A percentile compares a stretch with the other conserved stretches of the same genome.
Conservation (phyloP, 2,329 filamentous ascomycete genomes). For the Fusarium pininemorale region DNA sequence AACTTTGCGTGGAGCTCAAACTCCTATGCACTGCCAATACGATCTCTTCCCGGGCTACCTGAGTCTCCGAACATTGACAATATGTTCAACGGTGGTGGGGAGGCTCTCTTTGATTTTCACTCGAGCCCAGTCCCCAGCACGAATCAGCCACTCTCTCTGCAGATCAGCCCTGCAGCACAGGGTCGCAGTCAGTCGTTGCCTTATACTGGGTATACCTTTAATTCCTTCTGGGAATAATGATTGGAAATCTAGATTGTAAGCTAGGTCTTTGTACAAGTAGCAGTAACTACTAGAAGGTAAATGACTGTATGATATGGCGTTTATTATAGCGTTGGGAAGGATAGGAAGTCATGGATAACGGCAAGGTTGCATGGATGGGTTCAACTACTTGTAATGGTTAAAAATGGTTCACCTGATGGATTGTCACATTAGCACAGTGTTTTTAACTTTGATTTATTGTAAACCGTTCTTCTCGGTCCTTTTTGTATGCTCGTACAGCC, state of each 20-base stretch:
- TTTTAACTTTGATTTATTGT: not conserved
- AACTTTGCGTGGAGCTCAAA: not conserved
- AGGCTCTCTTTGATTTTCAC: not conserved
- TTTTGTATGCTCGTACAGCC: not conserved
- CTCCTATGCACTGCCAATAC: not conserved
- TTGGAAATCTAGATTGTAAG: rapidly evolving
- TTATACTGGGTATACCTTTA: not conserved
- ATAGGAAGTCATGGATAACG: not conserved
- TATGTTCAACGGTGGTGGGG: not conserved
- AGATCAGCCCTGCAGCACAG: not conserved
- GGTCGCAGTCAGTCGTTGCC: not conserved
- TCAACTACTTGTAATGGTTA: not conserved
- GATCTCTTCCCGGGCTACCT: not conserved
- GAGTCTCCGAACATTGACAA: rapidly evolving
- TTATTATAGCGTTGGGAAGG: not conserved
- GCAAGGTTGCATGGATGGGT: not conserved
- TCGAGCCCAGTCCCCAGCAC: not conserved
- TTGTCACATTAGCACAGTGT: not conserved
- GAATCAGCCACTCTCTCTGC: not conserved
- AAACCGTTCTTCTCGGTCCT: rapidly evolving
- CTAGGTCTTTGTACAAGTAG: not conserved
- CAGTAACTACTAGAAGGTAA: not conserved
- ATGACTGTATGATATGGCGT: not conserved
- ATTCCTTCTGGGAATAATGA: not conserved
- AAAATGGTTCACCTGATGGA: not conserved